Base-by-base conservation (phyloP, 2,329 filamentous ascomycete genomes). In the Diaporthe sp. region DNA sequence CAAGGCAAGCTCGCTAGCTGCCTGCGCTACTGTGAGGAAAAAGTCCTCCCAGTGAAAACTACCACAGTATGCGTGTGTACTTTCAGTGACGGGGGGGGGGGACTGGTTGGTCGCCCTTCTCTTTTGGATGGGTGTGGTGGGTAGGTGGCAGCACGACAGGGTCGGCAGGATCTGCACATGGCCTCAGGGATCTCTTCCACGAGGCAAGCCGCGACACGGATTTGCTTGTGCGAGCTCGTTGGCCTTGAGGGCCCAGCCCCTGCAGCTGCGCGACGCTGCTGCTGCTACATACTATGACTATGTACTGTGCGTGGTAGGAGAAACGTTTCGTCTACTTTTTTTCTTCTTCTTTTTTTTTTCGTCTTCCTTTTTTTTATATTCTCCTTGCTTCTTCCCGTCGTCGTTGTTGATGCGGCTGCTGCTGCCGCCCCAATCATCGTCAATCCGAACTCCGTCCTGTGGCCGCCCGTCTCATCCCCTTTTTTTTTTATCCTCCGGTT, bases 121-220 rank as follows among this genome's bases (percentile, higher is more conserved):
- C 22, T 28, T 25, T 37, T 25, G 65, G 65, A 68, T 71, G 60
- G 67, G 75, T 51, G 67, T 53, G 65, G 73, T 49, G 74, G 74
- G 77, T 76, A 77, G 77, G 78, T 78, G 79, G 79, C 77, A 78
- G 78, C 78, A 78, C 76, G 78, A 76, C 79, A 78, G 80, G 80
- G 79, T 79, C 79, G 79, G 79, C 81, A 77, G 81, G 83, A 84
- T 85, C 82, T 81, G 82, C 83, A 83, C 83, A 83, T 85, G 83
- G 82, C 83, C 81, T 80, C 82, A 84, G 81, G 83, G 82, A 84
- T 84, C 77, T 75, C 49, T 44, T 71, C 73, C 73, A 75, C 73
- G 73, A 75, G 73, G 73, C 57, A 53, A 44, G 73, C 73, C 65
- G 47, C 73, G 73, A 75, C 73, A 65, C 65, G 73, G 65, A 63